Evolutionary conservation across 257 asterid species (phyloP).

Genomic region (Gynochthodes officinalis): DNA sequence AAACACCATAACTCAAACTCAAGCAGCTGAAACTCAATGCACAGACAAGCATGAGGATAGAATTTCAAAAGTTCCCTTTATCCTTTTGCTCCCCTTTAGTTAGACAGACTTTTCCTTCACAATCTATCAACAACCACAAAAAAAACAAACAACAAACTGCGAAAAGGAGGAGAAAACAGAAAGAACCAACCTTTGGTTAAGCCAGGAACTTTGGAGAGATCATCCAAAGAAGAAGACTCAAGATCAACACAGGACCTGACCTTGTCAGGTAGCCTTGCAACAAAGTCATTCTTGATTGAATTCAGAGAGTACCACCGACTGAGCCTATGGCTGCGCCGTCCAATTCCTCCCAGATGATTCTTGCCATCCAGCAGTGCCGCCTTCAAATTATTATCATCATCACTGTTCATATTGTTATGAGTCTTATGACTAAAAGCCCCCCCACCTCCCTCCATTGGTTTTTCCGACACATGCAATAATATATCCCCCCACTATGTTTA

Average conservation of each 20-base stretch:
- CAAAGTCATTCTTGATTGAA: slow-evolving; percentile 54
- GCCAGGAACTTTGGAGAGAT: slow-evolving; percentile 42
- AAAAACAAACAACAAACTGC: background rate
- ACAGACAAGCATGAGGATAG: background rate
- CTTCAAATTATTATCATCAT: slow-evolving; percentile 22
- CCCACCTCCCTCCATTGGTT: slow-evolving; percentile 20
- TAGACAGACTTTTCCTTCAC: background rate
- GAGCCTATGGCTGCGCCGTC: slow-evolving; percentile 45
- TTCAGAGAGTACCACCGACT: slow-evolving; percentile 66
- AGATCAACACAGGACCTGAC: slow-evolving; percentile 59
- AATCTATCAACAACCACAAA: background rate
- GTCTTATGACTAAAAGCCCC: background rate
- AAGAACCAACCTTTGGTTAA: slow-evolving; percentile 47
- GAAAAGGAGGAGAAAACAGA: background rate
- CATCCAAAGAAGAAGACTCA: slow-evolving; percentile 42
- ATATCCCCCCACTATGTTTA: background rate
- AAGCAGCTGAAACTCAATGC: background rate
- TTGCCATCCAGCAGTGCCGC: slow-evolving; percentile 46
- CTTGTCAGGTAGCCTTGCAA: slow-evolving; percentile 61
- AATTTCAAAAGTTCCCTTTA: background rate
- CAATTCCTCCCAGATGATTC: slow-evolving; percentile 32
- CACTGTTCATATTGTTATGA: background rate
- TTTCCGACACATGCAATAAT: background rate
- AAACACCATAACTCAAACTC: background rate
- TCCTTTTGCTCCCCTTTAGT: background rate